These are phyloP conservation scores for Datura wrightii DNA, from an alignment of 257 asterid genomes.

Conservation along the genomic window DNA sequence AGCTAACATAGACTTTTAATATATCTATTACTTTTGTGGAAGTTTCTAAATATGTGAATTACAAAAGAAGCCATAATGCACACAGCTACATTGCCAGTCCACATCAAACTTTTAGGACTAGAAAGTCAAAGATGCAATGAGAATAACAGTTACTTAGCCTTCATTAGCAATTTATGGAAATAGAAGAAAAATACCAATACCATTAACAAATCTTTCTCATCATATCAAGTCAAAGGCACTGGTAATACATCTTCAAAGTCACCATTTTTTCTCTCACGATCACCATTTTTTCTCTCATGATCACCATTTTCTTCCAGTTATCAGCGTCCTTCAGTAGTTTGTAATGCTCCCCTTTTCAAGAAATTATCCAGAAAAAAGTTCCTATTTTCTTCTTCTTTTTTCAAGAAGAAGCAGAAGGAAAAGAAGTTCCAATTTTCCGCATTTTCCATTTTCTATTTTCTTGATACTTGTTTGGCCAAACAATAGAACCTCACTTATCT, in stretches of 20 bases:
- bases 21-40: neutral
- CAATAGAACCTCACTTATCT: neutral
- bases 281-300: neutral
- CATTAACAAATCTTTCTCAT: neutral
- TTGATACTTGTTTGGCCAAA: conserved; percentile 12
- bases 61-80: neutral
- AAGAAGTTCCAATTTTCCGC: neutral
- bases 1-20: neutral
- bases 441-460: neutral
- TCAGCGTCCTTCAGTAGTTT: neutral
- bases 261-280: neutral
- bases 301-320: conserved; percentile 1
- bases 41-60: neutral
- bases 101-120: conserved; percentile 11
- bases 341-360: neutral
- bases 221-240: conserved; percentile 26
- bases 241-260: neutral
- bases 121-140: neutral
- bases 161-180: neutral
- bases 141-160: conserved; percentile 9
- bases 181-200: neutral
- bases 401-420: neutral
- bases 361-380: neutral
- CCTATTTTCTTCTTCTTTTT: neutral
- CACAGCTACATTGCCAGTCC: neutral